phyloP scores from a whole-genome alignment of 768 basidiomycete genomes.

The Pisolithus microcarpus region DNA sequence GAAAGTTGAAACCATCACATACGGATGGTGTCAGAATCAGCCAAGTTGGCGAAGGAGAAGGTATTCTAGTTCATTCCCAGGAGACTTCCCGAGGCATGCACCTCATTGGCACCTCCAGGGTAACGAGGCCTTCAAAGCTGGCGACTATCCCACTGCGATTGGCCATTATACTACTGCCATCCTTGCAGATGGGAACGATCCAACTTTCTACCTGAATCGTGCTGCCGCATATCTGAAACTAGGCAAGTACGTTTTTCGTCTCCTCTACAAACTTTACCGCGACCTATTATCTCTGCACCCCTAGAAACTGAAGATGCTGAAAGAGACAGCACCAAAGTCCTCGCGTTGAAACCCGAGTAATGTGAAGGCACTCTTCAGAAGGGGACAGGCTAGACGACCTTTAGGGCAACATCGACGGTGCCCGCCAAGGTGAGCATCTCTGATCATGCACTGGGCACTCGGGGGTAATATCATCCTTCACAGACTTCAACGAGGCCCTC shows the following conservation, averaged over 20 bases:
- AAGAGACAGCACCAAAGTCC: constrained; percentile 65
- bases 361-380: constrained; percentile 73
- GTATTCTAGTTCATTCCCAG: constrained; percentile 4
- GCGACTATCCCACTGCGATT: constrained; percentile 70
- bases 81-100: background rate
- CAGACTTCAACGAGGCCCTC: constrained; percentile 59
- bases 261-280: background rate
- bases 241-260: constrained; percentile 68
- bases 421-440: constrained; percentile 43
- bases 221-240: constrained; percentile 91
- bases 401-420: constrained; percentile 50
- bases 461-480: constrained; percentile 1
- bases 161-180: constrained; percentile 84
- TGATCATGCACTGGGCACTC: background rate
- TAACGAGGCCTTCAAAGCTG: constrained; percentile 77
- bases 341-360: constrained; percentile 51
- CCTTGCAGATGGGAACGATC: constrained; percentile 59
- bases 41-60: constrained; percentile 29
- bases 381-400: constrained; percentile 63
- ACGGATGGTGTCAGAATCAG: constrained; percentile 30
- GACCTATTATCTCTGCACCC: constrained; percentile 1
- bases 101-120: constrained; percentile 45
- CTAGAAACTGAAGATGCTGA: constrained; percentile 74
- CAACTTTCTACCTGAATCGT: constrained; percentile 80
- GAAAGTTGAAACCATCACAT: background rate